phyloP scores from a whole-genome alignment of 768 basidiomycete species.

The Megacollybia marginata region DNA sequence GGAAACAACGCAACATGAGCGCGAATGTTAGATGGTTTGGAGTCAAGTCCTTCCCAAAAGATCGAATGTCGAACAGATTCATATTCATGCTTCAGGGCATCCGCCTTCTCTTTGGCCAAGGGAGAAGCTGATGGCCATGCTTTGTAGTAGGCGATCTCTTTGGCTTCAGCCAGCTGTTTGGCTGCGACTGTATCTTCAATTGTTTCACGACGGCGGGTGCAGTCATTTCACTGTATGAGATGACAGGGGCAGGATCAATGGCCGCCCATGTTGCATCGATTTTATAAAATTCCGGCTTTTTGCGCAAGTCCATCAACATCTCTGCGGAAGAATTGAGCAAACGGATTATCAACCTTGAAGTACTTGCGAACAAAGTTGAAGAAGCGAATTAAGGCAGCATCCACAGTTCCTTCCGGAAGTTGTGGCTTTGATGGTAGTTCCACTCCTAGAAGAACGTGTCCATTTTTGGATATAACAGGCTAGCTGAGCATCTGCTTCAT shows the following conservation, averaged over 20 bases:
- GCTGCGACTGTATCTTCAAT: slow-evolving; percentile 90
- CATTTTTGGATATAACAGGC: slow-evolving; percentile 50
- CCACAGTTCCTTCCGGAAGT: slow-evolving; percentile 56
- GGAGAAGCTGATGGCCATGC: slow-evolving; percentile 70
- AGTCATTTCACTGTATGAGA: slow-evolving; percentile 87
- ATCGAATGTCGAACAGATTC: slow-evolving; percentile 91
- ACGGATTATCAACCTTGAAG: neutral
- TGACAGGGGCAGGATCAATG: slow-evolving; percentile 79
- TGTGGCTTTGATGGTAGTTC: slow-evolving; percentile 39
- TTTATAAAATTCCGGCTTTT: slow-evolving; percentile 95
- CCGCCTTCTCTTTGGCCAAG: slow-evolving; percentile 68
- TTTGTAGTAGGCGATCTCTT: slow-evolving; percentile 97
- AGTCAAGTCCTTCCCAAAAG: slow-evolving; percentile 95
- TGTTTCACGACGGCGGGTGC: slow-evolving; percentile 79
- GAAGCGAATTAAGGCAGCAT: slow-evolving; percentile 77
- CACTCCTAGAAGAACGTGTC: slow-evolving; percentile 30
- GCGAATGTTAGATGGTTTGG: slow-evolving; percentile 94
- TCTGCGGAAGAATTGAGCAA: slow-evolving; percentile 35
- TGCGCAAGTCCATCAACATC: slow-evolving; percentile 84
- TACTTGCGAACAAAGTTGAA: slow-evolving; percentile 85
- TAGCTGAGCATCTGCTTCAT: slow-evolving; percentile 66
- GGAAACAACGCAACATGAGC: slow-evolving; percentile 94
- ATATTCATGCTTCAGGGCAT: slow-evolving; percentile 84
- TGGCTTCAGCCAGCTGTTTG: slow-evolving; percentile 91
- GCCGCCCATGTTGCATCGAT: slow-evolving; percentile 85